Evolutionary conservation across 768 basidiomycete genomes (phyloP).

Genomic region (Lentinula sp.): DNA sequence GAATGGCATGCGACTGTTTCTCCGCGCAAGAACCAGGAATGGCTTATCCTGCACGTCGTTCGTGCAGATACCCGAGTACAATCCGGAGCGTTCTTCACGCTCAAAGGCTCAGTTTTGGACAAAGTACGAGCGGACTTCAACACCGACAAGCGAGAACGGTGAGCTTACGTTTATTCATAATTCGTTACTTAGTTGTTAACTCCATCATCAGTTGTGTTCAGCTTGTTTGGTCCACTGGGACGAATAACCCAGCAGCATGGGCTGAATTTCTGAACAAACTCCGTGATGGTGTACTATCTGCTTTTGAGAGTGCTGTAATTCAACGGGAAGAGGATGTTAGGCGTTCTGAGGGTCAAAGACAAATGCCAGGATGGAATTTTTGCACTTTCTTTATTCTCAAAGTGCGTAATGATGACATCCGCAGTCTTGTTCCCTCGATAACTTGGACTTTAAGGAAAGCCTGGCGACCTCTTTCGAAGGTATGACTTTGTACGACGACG

Average conservation of each 20-base stretch:
- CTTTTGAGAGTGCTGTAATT: constrained; percentile 75
- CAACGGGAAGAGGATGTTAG: constrained; percentile 88
- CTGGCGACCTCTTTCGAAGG: constrained; percentile 89
- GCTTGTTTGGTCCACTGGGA: constrained; percentile 67
- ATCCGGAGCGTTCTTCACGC: constrained; percentile 70
- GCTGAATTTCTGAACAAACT: constrained; percentile 82
- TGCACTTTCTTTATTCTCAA: constrained; percentile 96
- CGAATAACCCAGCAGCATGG: constrained; percentile 77
- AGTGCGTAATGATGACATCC: constrained; percentile 35
- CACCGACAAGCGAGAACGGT: constrained; percentile 82
- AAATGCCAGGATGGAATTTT: constrained; percentile 98
- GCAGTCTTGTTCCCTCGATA: not conserved
- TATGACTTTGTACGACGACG: constrained; percentile 85
- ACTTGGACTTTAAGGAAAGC: constrained; percentile 64
- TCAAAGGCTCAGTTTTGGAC: constrained; percentile 81
- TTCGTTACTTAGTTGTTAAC: constrained; percentile 11
- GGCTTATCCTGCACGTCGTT: constrained; percentile 86
- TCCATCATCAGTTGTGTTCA: constrained; percentile 62
- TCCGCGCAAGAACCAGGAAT: constrained; percentile 81
- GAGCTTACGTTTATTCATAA: constrained; percentile 6
- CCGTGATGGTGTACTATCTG: constrained; percentile 82
- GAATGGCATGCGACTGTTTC: constrained; percentile 78
- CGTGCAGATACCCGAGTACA: constrained; percentile 59
- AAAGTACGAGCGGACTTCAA: constrained; percentile 94
- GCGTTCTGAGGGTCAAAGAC: constrained; percentile 81